Evolutionary conservation across 345 rosid genomes (phyloP), one percentile per base, ranked within the genome.

Genomic region (Acer campestre): DNA sequence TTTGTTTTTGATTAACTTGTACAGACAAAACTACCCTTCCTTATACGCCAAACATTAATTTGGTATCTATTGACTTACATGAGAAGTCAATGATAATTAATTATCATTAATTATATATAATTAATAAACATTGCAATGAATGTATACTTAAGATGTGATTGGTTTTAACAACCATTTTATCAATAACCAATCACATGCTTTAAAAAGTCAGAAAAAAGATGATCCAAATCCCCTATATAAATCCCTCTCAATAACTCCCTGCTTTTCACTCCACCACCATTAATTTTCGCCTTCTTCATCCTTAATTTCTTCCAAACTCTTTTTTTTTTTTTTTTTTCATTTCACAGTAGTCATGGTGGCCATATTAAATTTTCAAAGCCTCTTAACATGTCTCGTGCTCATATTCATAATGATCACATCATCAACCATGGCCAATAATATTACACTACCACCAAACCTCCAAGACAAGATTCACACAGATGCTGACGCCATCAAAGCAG

Each of bases 401-500:
- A 14, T 71, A 17, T 11, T 63, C 7, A 44, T 62, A 6, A 23
- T 61, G n/a, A 25, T 61, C 25, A 3, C 42, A 65, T 51, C 27
- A 20, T 65, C 70, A 4, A 46, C 67, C 14, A 17, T 12, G 7
- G 71, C 65, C 65, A 67, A 56, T 55, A 55, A 35, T 4, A 35
- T 70, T 65, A 46, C 71, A 13, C 27, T 25, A 22, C 64, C 75
- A 29, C 61, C 65, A 20, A 10, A 38, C 48, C 72, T 75, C 59
- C 48, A 56, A 0, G 18, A 4, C 18, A 53, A 48, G 72, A 80
- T 88, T 20, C 83, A 31, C 1, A 7, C 55, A 11, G 86, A 86
- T 56, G 73, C 75, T 7, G 80, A 67, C 7, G 61, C 82, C 69
- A 78, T 85, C 10, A 16, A 74, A 40, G 27, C 70, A 2, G 90